Percentiles rank a stretch among this genome's conserved stretches.
These are phyloP conservation scores for Globisporangium nunn DNA, from an alignment of 352 stramenopile genomes.

Conservation along the genomic window DNA sequence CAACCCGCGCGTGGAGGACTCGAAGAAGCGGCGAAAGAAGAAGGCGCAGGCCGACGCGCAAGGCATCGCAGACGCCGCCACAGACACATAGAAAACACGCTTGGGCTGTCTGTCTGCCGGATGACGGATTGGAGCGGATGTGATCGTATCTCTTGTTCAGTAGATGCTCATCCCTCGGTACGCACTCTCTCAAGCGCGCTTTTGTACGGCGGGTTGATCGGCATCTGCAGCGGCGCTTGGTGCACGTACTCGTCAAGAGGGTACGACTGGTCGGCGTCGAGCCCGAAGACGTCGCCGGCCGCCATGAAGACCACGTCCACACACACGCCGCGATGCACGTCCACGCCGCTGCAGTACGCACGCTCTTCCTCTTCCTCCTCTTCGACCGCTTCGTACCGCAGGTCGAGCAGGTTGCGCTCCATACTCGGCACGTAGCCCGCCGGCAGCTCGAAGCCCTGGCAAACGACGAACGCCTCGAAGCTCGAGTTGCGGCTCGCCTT, in stretches of 20 bases:
- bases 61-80: background rate
- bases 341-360: slow-evolving; percentile 22
- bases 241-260: slow-evolving; percentile 66
- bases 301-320: slow-evolving; percentile 61
- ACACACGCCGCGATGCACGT: slow-evolving; percentile 36
- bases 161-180: background rate
- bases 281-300: slow-evolving; percentile 71
- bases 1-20: slow-evolving; percentile 80
- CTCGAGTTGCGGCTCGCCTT: slow-evolving; percentile 82
- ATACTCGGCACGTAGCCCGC: slow-evolving; percentile 48
- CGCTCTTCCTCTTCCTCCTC: slow-evolving; percentile 19
- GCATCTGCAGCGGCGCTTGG: slow-evolving; percentile 74
- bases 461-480: slow-evolving; percentile 81
- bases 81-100: background rate
- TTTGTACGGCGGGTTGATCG: slow-evolving; percentile 84
- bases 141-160: slow-evolving; percentile 6
- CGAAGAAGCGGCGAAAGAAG: slow-evolving; percentile 76
- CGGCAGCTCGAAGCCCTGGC: slow-evolving; percentile 50
- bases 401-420: slow-evolving; percentile 63
- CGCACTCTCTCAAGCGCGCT: slow-evolving; percentile 57
- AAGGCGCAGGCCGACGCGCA: slow-evolving; percentile 4
- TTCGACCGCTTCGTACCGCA: slow-evolving; percentile 49
- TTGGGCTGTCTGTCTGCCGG: too few relatives aligned
- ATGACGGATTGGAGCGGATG: too few relatives aligned
- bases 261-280: slow-evolving; percentile 81